Percentiles rank a stretch among this genome's conserved stretches.
Conservation (phyloP, 345 rosid genomes). For the Aquilaria yunnanensis region DNA sequence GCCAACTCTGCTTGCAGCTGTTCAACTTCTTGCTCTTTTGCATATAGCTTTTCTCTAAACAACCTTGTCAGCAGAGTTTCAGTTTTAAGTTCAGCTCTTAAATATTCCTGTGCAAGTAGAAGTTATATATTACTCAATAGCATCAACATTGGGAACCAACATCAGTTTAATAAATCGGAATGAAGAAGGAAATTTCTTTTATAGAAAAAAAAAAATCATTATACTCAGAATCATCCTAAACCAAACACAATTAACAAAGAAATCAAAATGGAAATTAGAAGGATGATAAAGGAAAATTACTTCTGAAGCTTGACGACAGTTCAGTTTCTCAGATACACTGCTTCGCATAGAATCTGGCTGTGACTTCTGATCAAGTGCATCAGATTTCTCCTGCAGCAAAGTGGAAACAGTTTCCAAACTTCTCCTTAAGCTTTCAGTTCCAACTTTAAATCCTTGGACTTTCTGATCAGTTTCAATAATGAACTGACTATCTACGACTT, state of each 20-base stretch:
- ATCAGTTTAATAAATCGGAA: no score
- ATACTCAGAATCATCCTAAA: not conserved
- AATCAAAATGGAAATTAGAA: not conserved
- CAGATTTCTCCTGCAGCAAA: constrained; percentile 63
- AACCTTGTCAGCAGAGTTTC: constrained; percentile 67
- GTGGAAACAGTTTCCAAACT: constrained; percentile 65
- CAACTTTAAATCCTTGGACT: constrained; percentile 61
- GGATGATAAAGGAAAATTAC: constrained; percentile 30
- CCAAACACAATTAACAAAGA: not conserved
- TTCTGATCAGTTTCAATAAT: constrained; percentile 69
- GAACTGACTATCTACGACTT: constrained; percentile 50
- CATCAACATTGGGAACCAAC: not conserved
- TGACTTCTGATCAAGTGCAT: constrained; percentile 31
- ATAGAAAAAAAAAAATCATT: no score
- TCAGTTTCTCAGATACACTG: constrained; percentile 23
- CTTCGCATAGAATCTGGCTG: constrained; percentile 20
- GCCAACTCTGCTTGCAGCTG: constrained; percentile 84
- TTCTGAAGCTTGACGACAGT: constrained; percentile 38
- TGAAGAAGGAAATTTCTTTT: no score
- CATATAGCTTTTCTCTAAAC: constrained; percentile 76
- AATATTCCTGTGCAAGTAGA: constrained; percentile 38
- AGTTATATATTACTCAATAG: constrained; percentile 13
- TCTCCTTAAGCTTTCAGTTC: constrained; percentile 60
- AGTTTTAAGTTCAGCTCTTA: constrained; percentile 60
- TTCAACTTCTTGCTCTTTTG: constrained; percentile 80